Conservation (phyloP, 345 rosid species). For the Chamaenerion angustifolium region DNA sequence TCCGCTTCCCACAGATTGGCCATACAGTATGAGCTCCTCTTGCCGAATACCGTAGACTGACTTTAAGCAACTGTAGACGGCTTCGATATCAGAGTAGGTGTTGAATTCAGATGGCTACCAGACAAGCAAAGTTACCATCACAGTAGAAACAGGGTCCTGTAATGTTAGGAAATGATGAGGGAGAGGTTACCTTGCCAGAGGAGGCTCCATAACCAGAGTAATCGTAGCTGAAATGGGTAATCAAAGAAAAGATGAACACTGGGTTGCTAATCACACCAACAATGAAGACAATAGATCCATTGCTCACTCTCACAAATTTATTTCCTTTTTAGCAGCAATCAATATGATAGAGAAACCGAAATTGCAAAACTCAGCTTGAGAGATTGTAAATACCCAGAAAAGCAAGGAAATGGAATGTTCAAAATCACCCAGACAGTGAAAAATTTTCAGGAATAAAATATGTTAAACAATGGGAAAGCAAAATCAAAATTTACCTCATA, state of each 20-base stretch:
- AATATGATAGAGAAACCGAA: too few species aligned
- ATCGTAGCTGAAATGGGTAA: constrained; percentile 53
- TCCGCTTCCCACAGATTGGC: constrained; percentile 7
- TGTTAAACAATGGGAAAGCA: too few species aligned
- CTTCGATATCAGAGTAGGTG: constrained; percentile 8
- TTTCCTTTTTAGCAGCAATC: too few species aligned
- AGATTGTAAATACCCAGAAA: too few species aligned
- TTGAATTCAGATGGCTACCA: constrained; percentile 9
- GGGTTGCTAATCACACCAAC: too few species aligned
- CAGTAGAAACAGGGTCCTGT: too few species aligned
- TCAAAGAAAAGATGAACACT: too few species aligned
- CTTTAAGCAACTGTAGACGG: constrained; percentile 3
- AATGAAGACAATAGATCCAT: too few species aligned
- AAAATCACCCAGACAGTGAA: not conserved
- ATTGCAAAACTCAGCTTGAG: too few species aligned
- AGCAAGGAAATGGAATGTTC: too few species aligned
- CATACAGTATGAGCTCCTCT: constrained; percentile 7
- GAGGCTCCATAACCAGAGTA: constrained; percentile 99
- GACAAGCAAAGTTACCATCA: not conserved
- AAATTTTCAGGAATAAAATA: not conserved
- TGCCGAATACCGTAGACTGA: constrained; percentile 4
- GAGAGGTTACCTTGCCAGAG: constrained; percentile 66
- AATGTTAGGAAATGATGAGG: not conserved
- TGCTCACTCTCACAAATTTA: not conserved
- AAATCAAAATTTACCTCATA: constrained; percentile 43